Evolutionary conservation across 768 basidiomycete species (phyloP).

Genomic region (Candolleomyces eurysporus): DNA sequence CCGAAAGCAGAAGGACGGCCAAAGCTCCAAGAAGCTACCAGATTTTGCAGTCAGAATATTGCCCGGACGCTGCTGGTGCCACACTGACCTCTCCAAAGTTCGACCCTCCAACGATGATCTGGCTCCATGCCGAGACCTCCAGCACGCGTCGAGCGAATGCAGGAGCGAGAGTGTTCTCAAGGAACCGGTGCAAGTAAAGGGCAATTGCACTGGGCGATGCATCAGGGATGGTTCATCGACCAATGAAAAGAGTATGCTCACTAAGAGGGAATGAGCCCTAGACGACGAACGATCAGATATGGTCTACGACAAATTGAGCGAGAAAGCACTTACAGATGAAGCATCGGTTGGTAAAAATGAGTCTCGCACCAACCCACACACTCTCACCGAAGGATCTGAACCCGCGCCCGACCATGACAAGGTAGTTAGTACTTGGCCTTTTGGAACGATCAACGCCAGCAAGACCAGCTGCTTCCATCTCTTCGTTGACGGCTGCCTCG

Average conservation of each 20-base stretch:
- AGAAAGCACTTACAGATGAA: constrained; percentile 24
- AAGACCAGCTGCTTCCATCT: constrained; percentile 20
- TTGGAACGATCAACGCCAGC: constrained; percentile 16
- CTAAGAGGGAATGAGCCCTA: constrained; percentile 28
- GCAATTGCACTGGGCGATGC: constrained; percentile 21
- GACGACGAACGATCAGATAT: not conserved
- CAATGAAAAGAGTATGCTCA: constrained; percentile 7
- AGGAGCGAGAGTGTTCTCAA: constrained; percentile 26
- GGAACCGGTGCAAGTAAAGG: constrained; percentile 28
- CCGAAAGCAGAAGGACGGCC: constrained; percentile 26
- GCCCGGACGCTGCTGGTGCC: not conserved
- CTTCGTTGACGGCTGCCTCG: constrained; percentile 13
- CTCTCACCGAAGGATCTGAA: constrained; percentile 23
- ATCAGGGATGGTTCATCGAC: not conserved
- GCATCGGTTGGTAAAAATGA: constrained; percentile 24
- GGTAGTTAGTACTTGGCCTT: constrained; percentile 16
- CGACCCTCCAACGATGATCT: constrained; percentile 32
- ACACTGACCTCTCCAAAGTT: constrained; percentile 28
- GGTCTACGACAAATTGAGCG: not conserved
- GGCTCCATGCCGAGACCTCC: constrained; percentile 28
- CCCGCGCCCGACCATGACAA: constrained; percentile 21
- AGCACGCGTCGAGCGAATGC: constrained; percentile 30
- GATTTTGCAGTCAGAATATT: not conserved
- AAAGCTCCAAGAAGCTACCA: constrained; percentile 27
- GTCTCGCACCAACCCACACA: constrained; percentile 25